Evolutionary conservation across 805 yeast genomes (phyloP).

Genomic region (Candida vaughaniae): DNA sequence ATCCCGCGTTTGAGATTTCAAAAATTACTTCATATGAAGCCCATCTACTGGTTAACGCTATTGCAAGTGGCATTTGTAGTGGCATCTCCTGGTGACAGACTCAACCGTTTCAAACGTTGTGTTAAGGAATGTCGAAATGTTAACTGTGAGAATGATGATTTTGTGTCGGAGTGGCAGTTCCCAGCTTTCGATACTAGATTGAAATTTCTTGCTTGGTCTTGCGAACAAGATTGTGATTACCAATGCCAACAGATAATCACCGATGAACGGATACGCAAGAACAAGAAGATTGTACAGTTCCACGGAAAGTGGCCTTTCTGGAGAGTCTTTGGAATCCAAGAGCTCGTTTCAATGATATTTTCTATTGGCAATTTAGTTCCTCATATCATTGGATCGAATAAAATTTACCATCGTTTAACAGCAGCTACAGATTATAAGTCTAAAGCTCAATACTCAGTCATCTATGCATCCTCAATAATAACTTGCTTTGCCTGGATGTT

Average conservation of each 20-base stretch:
- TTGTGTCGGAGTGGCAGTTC: slow-evolving; percentile 34
- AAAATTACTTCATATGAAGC: too few relatives aligned
- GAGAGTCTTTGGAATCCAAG: slow-evolving; percentile 80
- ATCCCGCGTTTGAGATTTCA: too few relatives aligned
- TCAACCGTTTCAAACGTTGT: slow-evolving; percentile 58
- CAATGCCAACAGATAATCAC: slow-evolving; percentile 85
- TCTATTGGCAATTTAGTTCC: slow-evolving; percentile 50
- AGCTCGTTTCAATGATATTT: slow-evolving; percentile 74
- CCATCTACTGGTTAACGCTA: slow-evolving; percentile 8
- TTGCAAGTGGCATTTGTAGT: slow-evolving; percentile 4
- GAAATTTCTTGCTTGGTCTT: slow-evolving; percentile 64
- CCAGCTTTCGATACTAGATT: slow-evolving; percentile 44
- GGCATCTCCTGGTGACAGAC: slow-evolving; percentile 62
- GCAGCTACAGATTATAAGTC: slow-evolving; percentile 8
- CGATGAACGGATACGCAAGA: slow-evolving; percentile 41
- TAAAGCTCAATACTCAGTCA: slow-evolving; percentile 6
- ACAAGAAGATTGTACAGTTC: slow-evolving; percentile 71
- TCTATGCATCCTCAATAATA: slow-evolving; percentile 4
- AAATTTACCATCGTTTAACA: slow-evolving; percentile 18
- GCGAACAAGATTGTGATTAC: slow-evolving; percentile 84
- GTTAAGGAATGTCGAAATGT: slow-evolving; percentile 47
- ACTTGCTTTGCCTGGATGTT: slow-evolving; percentile 73
- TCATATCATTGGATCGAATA: slow-evolving; percentile 50
- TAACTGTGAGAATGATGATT: slow-evolving; percentile 24
- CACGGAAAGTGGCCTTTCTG: slow-evolving; percentile 98